These are phyloP conservation scores for Backusella australiensis DNA, from an alignment of 192 early-diverging fungal species.

Conservation along the genomic window DNA sequence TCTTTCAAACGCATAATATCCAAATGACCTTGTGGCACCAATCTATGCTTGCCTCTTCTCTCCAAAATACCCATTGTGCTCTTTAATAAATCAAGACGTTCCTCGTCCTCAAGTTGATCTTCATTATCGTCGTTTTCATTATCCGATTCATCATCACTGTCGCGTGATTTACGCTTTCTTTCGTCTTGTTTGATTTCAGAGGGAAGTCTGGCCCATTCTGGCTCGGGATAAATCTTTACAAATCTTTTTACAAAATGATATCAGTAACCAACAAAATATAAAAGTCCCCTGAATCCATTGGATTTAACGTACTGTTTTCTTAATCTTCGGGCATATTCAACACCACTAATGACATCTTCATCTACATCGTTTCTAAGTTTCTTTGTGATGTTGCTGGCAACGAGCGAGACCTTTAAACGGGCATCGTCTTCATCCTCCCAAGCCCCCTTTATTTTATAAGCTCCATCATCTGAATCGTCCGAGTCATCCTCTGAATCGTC, in stretches of 20 bases:
- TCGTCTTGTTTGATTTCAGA: slow-evolving; percentile 43
- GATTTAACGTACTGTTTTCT: slow-evolving; percentile 65
- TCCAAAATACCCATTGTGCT: slow-evolving; percentile 46
- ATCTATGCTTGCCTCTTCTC: slow-evolving; percentile 10
- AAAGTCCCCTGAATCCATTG: too few species aligned
- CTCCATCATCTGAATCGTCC: slow-evolving; percentile 9
- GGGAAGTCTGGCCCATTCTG: slow-evolving; percentile 79
- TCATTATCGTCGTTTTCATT: slow-evolving; percentile 41
- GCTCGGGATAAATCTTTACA: slow-evolving; percentile 80
- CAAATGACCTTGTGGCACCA: slow-evolving; percentile 54
- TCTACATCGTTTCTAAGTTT: slow-evolving; percentile 77
- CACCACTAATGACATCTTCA: slow-evolving; percentile 72
- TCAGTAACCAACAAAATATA: neutral
- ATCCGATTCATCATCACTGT: slow-evolving; percentile 37
- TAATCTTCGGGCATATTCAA: slow-evolving; percentile 83
- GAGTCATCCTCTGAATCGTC: slow-evolving; percentile 16
- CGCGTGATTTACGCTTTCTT: slow-evolving; percentile 24
- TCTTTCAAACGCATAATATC: slow-evolving; percentile 70
- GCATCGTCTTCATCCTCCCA: slow-evolving; percentile 86
- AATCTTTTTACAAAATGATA: slow-evolving; percentile 40
- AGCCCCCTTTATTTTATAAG: slow-evolving; percentile 41
- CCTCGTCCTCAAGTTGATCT: slow-evolving; percentile 38
- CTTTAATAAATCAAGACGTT: slow-evolving; percentile 44
- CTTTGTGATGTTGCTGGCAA: slow-evolving; percentile 56
- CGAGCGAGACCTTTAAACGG: slow-evolving; percentile 68